Percentiles rank a stretch among this genome's conserved stretches.
These are phyloP conservation scores for Fraxinus angustifolia DNA, from an alignment of 305 asterid species.

Conservation along the genomic window DNA sequence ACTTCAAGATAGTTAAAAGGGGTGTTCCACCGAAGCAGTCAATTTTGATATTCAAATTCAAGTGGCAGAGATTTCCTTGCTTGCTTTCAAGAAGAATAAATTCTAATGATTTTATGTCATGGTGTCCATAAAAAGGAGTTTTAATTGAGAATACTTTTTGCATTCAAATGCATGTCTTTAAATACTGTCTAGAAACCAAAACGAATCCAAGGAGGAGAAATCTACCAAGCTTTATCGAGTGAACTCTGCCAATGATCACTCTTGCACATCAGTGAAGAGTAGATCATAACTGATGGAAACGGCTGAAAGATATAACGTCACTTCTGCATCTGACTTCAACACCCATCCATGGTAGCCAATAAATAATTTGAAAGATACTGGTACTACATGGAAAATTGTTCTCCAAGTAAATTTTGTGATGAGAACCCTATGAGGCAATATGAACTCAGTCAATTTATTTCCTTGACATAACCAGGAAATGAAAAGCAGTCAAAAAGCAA, in stretches of 20 bases:
- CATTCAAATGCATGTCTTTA: not conserved
- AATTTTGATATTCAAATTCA: not conserved
- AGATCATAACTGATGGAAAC: not conserved
- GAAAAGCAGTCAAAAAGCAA: not conserved
- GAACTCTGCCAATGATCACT: slow-evolving; percentile 1
- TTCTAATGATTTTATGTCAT: not conserved
- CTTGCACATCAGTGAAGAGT: not conserved
- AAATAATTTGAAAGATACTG: not conserved
- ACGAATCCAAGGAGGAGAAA: not conserved
- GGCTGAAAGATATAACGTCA: not conserved
- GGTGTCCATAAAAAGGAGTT: not conserved
- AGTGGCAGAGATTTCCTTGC: not conserved
- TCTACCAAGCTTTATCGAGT: not conserved
- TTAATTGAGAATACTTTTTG: not conserved
- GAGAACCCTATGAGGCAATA: not conserved
- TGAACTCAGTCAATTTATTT: not conserved
- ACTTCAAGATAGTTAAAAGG: not conserved
- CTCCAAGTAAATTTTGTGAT: not conserved
- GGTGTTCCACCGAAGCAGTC: not conserved
- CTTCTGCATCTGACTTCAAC: slow-evolving; percentile 1
- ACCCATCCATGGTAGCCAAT: not conserved
- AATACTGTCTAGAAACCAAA: not conserved
- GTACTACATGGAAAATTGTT: not conserved
- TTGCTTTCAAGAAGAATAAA: not conserved
- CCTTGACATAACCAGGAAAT: not conserved